A percentile compares a stretch with the other conserved stretches of the same genome.
Conservation (phyloP, 2,329 filamentous ascomycete genomes). For the Neopestalotiopsis sp. region DNA sequence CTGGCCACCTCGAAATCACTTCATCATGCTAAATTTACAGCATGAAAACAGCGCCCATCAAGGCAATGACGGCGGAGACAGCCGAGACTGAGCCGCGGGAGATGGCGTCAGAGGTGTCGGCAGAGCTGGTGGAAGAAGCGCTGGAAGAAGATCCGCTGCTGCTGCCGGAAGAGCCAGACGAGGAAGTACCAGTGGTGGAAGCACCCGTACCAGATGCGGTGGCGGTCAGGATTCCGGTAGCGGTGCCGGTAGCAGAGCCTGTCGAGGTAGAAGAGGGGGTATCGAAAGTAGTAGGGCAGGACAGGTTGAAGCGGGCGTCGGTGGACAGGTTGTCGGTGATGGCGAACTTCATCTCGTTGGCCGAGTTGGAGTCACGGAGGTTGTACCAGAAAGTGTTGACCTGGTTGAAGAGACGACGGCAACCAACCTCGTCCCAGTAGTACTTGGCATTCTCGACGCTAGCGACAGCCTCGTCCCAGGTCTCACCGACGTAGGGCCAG, state of each 20-base stretch:
- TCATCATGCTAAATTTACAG: background rate
- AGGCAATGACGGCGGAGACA: slow-evolving; percentile 12
- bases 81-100: slow-evolving; percentile 8
- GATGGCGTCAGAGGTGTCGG: slow-evolving; percentile 8
- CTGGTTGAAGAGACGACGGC: slow-evolving; percentile 60
- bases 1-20: background rate
- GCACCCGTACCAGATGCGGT: slow-evolving; percentile 23
- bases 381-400: slow-evolving; percentile 66
- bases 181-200: slow-evolving; percentile 11
- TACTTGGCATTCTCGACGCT: slow-evolving; percentile 63
- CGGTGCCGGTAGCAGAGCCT: slow-evolving; percentile 24
- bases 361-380: slow-evolving; percentile 65
- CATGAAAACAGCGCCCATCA: slow-evolving; percentile 3
- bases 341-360: slow-evolving; percentile 62
- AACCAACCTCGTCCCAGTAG: slow-evolving; percentile 68
- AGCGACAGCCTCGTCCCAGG: slow-evolving; percentile 59
- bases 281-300: slow-evolving; percentile 52
- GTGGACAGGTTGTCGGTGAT: slow-evolving; percentile 59
- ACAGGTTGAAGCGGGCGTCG: slow-evolving; percentile 57
- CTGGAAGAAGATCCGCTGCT: slow-evolving; percentile 11
- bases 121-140: slow-evolving; percentile 22
- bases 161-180: slow-evolving; percentile 17
- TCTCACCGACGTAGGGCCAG: slow-evolving; percentile 63
- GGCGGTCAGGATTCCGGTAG: slow-evolving; percentile 24
- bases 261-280: slow-evolving; percentile 34